A percentile compares a stretch with the other conserved stretches of the same genome.
phyloP scores from a whole-genome alignment of 805 yeast species.

The Nakazawaea wickerhamii region DNA sequence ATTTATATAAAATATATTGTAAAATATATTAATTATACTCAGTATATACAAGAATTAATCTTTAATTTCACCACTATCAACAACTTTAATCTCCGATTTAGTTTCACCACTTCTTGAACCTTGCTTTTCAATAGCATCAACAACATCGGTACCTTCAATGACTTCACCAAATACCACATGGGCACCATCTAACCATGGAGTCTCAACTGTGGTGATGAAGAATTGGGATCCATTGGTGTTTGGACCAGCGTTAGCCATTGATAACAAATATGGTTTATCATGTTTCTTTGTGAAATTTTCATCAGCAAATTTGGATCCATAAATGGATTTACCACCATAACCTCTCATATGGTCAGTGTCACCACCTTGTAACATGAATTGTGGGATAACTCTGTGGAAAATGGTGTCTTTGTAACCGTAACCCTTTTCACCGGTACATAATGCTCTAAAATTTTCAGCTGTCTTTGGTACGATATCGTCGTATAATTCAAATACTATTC shows the following conservation, averaged over 20 bases:
- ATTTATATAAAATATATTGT: too few species aligned
- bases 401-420: conserved; percentile 79
- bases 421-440: conserved; percentile 91
- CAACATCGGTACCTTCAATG: conserved; percentile 51
- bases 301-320: conserved; percentile 56
- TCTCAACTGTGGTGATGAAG: conserved; percentile 76
- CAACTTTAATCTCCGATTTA: conserved; percentile 57
- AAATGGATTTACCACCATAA: conserved; percentile 87
- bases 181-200: conserved; percentile 75
- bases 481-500: conserved; percentile 27
- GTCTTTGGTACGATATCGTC: conserved; percentile 60
- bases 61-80: conserved; percentile 48
- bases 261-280: conserved; percentile 73
- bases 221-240: conserved; percentile 91
- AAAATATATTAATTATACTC: too few species aligned
- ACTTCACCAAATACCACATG: conserved; percentile 81
- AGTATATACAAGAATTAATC: not conserved
- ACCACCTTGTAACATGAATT: conserved; percentile 96
- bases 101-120: conserved; percentile 70
- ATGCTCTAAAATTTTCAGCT: conserved; percentile 74
- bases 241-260: conserved; percentile 94
- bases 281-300: conserved; percentile 71
- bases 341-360: conserved; percentile 85
- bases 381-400: conserved; percentile 97
- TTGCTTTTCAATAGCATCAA: conserved; percentile 53